Base-by-base conservation (phyloP, 2,329 filamentous ascomycete genomes). In the Arthroderma sp. region DNA sequence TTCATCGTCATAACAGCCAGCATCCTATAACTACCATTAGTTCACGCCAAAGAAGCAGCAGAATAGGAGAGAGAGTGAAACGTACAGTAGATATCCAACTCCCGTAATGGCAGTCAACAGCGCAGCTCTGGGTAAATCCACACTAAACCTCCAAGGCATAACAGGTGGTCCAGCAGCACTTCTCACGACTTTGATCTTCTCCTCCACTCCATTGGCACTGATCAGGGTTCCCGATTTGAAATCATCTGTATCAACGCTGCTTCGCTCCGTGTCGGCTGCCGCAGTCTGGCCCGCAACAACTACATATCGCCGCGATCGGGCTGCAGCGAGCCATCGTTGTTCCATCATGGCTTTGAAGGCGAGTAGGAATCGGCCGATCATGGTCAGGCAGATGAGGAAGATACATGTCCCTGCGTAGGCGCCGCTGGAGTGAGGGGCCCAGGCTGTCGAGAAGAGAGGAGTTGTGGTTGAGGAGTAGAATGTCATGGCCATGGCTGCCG, bases 1-100 rank as follows among this genome's bases (percentile, higher is more conserved):
- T 91, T 91, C 69, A 85, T 78, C 1, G 84, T 88, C 85, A 91
- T 94, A 58, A 93, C 83, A 9, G 83, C 85, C 66, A 94, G 68
- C 87, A 94, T 94, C 48, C 87, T 94, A 54, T 33, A 11, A 42
- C 7, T 15, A n/a, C n/a, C 7, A 43, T 50, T 29, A 43, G 48
- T 22, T 3, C 52, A 43, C 55, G 51, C 27, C 46, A 10, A 36
- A 43, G 33, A 29, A 22, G 27, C 15, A 30, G 43, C 39, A 29
- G 29, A 49, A 7, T 22, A 29, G 28, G 36, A 36, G 33, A 32
- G 28, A 36, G 42, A 34, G 28, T 15, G 30, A 6, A 8, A 78
- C 85, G 74, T 67, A 94, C 87, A 94, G 77, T 30, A 94, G 67
- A 65, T 94, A 94, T 8, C 81, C 83, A 38, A 93, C 75, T 5